A percentile compares a stretch with the other conserved stretches of the same genome.
Evolutionary conservation across 2,329 filamentous ascomycete species (phyloP).

Genomic region (Cercospora canescens): DNA sequence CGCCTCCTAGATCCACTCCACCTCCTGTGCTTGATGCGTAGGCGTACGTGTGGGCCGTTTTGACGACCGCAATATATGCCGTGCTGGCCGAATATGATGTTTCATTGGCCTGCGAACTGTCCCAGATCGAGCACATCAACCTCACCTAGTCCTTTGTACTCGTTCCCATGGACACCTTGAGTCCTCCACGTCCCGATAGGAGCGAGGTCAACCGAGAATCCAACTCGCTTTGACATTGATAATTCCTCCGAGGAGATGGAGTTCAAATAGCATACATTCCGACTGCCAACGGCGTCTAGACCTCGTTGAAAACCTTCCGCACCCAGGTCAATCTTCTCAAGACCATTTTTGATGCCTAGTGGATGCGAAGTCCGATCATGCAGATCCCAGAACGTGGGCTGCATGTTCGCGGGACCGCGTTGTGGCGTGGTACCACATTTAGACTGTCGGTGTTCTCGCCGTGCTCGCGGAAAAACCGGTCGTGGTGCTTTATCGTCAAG

Average conservation of each 20-base stretch:
- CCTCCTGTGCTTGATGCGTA: too few species aligned
- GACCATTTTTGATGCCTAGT: background rate
- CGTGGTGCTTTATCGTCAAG: background rate
- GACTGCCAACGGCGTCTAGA: background rate
- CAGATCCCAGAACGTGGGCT: background rate
- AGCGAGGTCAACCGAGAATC: too few species aligned
- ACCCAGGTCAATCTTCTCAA: background rate
- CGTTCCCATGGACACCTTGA: too few species aligned
- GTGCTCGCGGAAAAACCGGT: background rate
- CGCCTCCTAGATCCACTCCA: too few species aligned
- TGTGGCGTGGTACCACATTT: background rate
- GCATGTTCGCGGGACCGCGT: background rate
- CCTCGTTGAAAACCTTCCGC: background rate
- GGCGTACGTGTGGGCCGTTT: too few species aligned
- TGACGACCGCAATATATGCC: too few species aligned
- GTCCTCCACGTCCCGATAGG: too few species aligned
- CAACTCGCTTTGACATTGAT: background rate
- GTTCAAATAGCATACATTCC: background rate
- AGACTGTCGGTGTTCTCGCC: background rate
- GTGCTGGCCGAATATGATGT: background rate
- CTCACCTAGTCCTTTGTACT: too few species aligned
- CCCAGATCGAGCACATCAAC: too few species aligned
- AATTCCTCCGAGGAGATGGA: background rate
- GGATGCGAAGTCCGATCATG: background rate
- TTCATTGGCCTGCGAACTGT: background rate